Evolutionary conservation across 1,284 basidiomycete species (phyloP), one percentile per base, ranked within the genome.

Genomic region (Sanguinoderma infundibulare): DNA sequence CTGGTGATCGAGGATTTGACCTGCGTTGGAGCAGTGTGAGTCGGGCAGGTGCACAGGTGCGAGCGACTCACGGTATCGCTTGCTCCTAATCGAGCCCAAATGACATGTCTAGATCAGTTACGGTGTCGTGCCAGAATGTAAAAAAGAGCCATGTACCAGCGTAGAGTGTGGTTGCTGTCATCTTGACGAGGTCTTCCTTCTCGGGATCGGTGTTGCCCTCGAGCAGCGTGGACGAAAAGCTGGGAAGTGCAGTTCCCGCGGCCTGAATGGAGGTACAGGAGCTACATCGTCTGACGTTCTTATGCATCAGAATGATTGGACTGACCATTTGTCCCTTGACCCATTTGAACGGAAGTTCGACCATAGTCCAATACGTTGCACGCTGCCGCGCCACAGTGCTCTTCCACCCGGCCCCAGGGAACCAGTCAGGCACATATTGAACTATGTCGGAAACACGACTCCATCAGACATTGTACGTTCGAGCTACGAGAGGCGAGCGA

Each of bases 321-420:
- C 24, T 30, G 26, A 72, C 69, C 61, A 72, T 66, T 52, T 72
- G 62, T 40, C 60, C 50, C 34, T 70, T 71, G 28, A 66, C 67
- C 56, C 66, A 69, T 6, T 67, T 53, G 49, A 67, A 65, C 1
- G 71, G 71, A 2, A 60, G 42, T 6, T 73, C 59, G 51, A 55
- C 49, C 67, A 72, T 70, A 6, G 51, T 57, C 6, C 62, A 35
- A 5, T 74, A 60, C 15, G 54, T 65, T 32, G 58, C 47, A 8
- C 57, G 50, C 65, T 70, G 72, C 30, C 55, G 57, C 9, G 28
- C 44, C 2, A 66, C 69, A 30, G 44, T 57, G 35, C 51, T 59
- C 51, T 71, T 69, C 63, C 71, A 74, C 2, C 60, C 60, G 3
- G 70, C 65, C 5, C 74, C 73, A 17, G 74, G 73, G 47, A 74